These are phyloP conservation scores for Inga leiocalycina DNA, from an alignment of 306 rosid species.

Conservation along the genomic window DNA sequence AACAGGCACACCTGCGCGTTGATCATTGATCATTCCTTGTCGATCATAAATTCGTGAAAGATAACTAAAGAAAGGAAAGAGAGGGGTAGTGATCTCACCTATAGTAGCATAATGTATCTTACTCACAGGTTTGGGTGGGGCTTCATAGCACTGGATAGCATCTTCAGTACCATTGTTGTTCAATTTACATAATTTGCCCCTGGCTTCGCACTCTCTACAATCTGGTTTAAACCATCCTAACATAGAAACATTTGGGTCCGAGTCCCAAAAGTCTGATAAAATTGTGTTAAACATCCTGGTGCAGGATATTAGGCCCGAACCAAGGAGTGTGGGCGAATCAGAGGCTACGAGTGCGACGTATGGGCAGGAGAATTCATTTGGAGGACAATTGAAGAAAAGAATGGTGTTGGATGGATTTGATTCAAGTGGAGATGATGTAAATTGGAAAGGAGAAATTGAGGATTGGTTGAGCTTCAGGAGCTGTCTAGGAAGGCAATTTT, in stretches of 20 bases:
- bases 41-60: not conserved
- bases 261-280: not conserved
- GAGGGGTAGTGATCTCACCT: conserved; percentile 13
- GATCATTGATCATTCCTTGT: not conserved
- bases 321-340: not conserved
- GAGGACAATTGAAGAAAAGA: conserved; percentile 11
- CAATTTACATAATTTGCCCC: conserved; percentile 22
- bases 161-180: conserved; percentile 16
- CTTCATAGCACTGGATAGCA: conserved; percentile 23
- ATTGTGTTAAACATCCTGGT: conserved; percentile 2
- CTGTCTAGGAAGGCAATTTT: conserved; percentile 17
- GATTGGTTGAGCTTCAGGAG: conserved; percentile 5
- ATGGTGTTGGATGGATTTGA: not conserved
- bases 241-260: fast-evolving
- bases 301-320: not conserved
- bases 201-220: conserved; percentile 15
- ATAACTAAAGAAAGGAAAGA: not conserved
- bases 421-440: not conserved
- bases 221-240: conserved; percentile 30
- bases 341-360: not conserved
- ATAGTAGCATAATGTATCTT: not conserved
- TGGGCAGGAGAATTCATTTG: conserved; percentile 8
- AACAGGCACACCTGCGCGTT: not conserved
- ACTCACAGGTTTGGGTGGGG: not conserved
- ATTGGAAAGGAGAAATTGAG: conserved; percentile 21